These are phyloP conservation scores for Fraxinus latifolia DNA, from an alignment of 305 asterid species.

Conservation along the genomic window DNA sequence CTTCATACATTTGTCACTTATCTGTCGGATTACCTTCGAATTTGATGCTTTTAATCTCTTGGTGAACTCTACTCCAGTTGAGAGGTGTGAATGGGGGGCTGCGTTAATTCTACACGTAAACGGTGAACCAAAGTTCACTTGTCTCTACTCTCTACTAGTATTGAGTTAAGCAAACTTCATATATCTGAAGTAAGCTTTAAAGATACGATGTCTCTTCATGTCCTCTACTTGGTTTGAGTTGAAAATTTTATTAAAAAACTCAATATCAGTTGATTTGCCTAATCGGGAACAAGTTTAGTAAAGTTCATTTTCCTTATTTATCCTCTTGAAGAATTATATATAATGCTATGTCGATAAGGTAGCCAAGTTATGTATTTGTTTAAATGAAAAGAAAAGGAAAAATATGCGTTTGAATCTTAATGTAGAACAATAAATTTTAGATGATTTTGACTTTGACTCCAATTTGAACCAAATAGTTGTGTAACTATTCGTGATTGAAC, in stretches of 20 bases:
- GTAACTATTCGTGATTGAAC: not conserved
- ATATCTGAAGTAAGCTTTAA: not conserved
- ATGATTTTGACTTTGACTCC: not conserved
- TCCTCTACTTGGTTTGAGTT: not conserved
- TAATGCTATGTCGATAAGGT: not conserved
- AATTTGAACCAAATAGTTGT: not conserved
- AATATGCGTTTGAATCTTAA: not conserved
- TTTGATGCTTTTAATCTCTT: not conserved
- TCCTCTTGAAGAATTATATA: not conserved
- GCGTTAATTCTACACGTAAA: not conserved
- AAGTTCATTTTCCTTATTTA: not conserved
- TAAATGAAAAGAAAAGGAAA: not conserved
- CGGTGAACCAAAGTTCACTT: not conserved
- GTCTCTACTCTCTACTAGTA: not conserved
- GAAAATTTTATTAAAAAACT: not conserved
- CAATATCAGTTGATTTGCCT: not conserved
- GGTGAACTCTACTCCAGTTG: not conserved
- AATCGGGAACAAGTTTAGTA: not conserved
- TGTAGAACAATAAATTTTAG: not conserved
- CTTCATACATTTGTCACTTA: not conserved
- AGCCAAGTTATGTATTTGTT: not conserved
- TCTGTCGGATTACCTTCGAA: not conserved
- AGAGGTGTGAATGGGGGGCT: not conserved
- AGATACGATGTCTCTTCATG: not conserved
- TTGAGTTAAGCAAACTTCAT: not conserved